Base-by-base conservation (phyloP, 805 yeast genomes). In the Millerozyma miso region DNA sequence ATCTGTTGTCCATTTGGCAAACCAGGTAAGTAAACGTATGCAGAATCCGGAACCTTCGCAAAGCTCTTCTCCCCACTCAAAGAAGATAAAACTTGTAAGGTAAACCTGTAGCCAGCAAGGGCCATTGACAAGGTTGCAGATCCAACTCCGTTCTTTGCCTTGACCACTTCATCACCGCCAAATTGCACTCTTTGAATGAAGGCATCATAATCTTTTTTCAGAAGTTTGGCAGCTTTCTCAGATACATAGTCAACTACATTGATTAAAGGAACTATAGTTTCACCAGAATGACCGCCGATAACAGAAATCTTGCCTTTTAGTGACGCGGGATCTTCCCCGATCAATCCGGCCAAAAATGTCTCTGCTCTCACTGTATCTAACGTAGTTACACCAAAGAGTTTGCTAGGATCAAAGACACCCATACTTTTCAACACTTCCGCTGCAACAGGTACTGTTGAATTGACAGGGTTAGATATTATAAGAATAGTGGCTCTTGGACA, bases 121-220 rank as follows among this genome's bases (percentile, higher is more conserved):
- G 97, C 97, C 97, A 90, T 91, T 23, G 96, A 86, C 52, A 90
- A 75, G 31, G 98, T 90, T 44, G 97, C 97, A 38, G 96, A 87
- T 33, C 97, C 97, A 40, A 83, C 83, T 50, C 97, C 97, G 56
- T 87, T 84, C 73, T 90, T 90, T 43, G 97, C 97, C 71, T 85
- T 75, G 50, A 90, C 98, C 38, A 90, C 96, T 68, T 91, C 97
- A 63, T 90, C 98, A 61, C 98, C 98, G 48, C 95, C 96, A 48
- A 63, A 71, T 53, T 70, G 76, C 32, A 71, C 76, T 49, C 76
- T 59, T 55, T 67, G 58, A 44, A 70, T 54, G 53, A 71, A 68
- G 31, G 54, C 53, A 12, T 58, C 51, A 43, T 59, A 59, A 10
- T 48, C 43, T 20, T 45, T 31, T 18, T 44, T 33, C 34, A 43